Evolutionary conservation across 805 yeast genomes (phyloP).

Genomic region (Metschnikowia baotianmanensis): DNA sequence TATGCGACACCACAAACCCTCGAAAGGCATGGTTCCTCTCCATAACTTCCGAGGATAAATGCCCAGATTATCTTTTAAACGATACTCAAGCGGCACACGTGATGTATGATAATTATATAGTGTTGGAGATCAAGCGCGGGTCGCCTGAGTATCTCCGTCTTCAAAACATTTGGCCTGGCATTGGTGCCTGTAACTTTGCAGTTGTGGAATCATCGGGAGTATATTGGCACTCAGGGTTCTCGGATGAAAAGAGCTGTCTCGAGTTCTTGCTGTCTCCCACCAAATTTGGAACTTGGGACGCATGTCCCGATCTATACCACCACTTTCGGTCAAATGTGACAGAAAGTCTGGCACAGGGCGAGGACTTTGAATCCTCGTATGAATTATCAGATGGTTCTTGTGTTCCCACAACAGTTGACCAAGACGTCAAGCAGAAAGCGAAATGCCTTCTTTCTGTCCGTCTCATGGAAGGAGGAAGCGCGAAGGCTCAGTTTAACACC

Average conservation of each 20-base stretch:
- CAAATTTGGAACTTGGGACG: conserved; percentile 1
- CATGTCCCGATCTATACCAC: background rate
- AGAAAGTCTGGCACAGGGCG: background rate
- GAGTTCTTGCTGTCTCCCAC: conserved; percentile 7
- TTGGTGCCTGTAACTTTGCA: conserved; percentile 1
- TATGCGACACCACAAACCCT: background rate
- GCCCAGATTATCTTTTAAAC: conserved; percentile 2
- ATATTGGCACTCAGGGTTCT: background rate
- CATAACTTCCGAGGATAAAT: background rate
- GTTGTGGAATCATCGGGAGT: conserved; percentile 1
- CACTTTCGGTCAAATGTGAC: background rate
- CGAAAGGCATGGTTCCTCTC: conserved; percentile 3
- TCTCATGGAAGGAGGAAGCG: conserved; percentile 15
- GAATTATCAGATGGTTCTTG: background rate
- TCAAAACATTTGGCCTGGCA: conserved; percentile 2
- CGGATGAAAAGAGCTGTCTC: conserved; percentile 4
- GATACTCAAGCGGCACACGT: conserved; percentile 6
- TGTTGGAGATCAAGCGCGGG: background rate
- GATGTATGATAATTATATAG: conserved; percentile 1
- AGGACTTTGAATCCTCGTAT: background rate
- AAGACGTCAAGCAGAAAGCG: background rate
- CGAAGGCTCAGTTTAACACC: conserved; percentile 10
- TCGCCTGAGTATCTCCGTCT: background rate
- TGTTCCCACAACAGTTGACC: background rate
- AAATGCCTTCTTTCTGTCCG: conserved; percentile 14